Evolutionary conservation across 345 rosid species (phyloP).

Genomic region (Nephelium lappaceum): DNA sequence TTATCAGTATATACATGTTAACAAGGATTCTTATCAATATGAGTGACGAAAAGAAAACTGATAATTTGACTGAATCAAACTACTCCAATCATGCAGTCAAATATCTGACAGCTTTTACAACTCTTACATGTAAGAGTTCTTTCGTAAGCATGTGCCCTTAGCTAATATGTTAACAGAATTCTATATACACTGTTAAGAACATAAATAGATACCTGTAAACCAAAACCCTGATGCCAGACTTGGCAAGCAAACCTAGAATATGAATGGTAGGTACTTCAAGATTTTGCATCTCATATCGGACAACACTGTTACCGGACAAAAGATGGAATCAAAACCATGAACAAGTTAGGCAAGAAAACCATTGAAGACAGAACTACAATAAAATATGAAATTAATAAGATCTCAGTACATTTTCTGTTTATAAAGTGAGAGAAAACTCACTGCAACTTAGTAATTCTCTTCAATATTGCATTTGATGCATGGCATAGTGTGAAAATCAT

Average conservation of each 20-base stretch:
- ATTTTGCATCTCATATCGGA: slow-evolving; percentile 37
- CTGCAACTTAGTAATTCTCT: neutral
- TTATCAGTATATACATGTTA: no score
- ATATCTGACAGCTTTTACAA: no score
- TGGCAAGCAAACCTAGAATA: slow-evolving; percentile 35
- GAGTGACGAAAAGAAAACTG: neutral
- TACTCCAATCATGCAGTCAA: neutral
- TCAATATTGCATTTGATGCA: no score
- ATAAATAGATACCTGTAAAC: slow-evolving; percentile 44
- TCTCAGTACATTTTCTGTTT: neutral
- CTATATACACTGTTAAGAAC: no score
- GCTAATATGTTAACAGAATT: neutral
- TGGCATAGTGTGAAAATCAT: no score
- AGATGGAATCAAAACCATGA: neutral
- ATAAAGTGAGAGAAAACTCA: neutral
- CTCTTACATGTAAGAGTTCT: no score
- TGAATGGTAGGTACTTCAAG: slow-evolving; percentile 44
- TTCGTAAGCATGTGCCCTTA: no score
- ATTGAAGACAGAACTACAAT: neutral
- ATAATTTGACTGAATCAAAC: neutral
- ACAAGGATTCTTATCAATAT: neutral
- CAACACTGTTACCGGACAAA: slow-evolving; percentile 23
- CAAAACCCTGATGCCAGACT: slow-evolving; percentile 42
- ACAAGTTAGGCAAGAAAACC: neutral
- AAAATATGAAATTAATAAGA: neutral